phyloP scores from a whole-genome alignment of 2,329 filamentous ascomycete genomes.

The Leptographium lundbergii region DNA sequence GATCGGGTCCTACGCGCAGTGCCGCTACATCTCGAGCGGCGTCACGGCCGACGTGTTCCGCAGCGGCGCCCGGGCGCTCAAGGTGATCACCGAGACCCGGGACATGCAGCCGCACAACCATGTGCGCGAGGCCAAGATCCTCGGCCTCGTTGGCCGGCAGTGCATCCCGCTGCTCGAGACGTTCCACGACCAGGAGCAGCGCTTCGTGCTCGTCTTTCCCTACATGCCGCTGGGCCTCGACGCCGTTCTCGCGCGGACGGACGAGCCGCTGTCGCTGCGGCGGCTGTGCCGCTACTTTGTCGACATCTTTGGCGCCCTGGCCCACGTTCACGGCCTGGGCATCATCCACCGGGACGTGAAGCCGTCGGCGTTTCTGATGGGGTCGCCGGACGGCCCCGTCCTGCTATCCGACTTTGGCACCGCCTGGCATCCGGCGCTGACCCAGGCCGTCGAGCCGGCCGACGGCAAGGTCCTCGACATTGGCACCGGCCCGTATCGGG shows the following conservation, averaged over 20 bases:
- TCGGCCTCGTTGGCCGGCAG: conserved; percentile 43
- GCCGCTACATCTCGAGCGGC: conserved; percentile 48
- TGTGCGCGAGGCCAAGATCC: conserved; percentile 63
- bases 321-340: conserved; percentile 55
- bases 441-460: conserved; percentile 47
- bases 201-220: conserved; percentile 72
- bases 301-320: conserved; percentile 59
- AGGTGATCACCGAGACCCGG: conserved; percentile 66
- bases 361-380: conserved; percentile 73
- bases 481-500: conserved; percentile 78
- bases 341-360: conserved; percentile 94
- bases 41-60: conserved; percentile 77
- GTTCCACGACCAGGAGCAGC: conserved; percentile 58
- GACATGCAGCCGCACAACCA: conserved; percentile 75
- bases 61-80: conserved; percentile 54
- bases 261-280: conserved; percentile 15
- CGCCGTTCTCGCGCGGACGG: conserved; percentile 40
- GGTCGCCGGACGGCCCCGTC: conserved; percentile 54
- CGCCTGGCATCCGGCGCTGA: conserved; percentile 58
- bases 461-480: conserved; percentile 77
- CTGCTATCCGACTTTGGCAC: conserved; percentile 88
- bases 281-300: conserved; percentile 35
- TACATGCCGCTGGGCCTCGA: conserved; percentile 66
- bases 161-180: conserved; percentile 58
- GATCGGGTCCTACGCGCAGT: conserved; percentile 42